Percentiles rank a stretch among this genome's conserved stretches.
Conservation (phyloP, 768 basidiomycete genomes). For the Lentinus brumalis region DNA sequence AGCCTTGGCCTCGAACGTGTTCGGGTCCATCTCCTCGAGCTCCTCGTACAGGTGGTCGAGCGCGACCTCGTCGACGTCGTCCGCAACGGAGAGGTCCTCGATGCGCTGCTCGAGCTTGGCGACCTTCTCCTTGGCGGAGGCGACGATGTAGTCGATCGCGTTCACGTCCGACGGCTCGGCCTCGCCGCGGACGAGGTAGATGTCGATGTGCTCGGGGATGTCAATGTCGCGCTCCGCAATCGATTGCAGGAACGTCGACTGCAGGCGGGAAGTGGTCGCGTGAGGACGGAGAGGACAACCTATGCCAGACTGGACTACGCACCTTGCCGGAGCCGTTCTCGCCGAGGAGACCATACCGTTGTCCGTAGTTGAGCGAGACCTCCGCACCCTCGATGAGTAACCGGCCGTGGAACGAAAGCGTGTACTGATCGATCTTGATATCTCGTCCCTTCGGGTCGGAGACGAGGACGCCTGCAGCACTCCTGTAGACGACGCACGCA, state of each 20-base stretch:
- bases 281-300: not conserved
- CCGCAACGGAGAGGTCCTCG: slow-evolving; percentile 90
- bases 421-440: slow-evolving; percentile 96
- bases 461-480: slow-evolving; percentile 87
- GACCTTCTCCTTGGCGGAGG: slow-evolving; percentile 90
- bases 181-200: slow-evolving; percentile 95
- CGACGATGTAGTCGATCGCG: slow-evolving; percentile 96
- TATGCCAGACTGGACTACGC: slow-evolving; percentile 19
- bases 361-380: slow-evolving; percentile 84
- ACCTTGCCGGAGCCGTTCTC: slow-evolving; percentile 99
- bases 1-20: slow-evolving; percentile 94
- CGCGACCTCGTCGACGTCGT: slow-evolving; percentile 84
- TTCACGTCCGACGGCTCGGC: slow-evolving; percentile 95
- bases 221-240: slow-evolving; percentile 94
- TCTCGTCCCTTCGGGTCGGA: slow-evolving; percentile 93
- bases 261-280: slow-evolving; percentile 1
- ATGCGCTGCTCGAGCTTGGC: slow-evolving; percentile 91
- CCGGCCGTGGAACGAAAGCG: slow-evolving; percentile 96
- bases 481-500: slow-evolving; percentile 46
- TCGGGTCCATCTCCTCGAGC: slow-evolving; percentile 95
- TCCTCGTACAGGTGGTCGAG: slow-evolving; percentile 93
- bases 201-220: slow-evolving; percentile 94
- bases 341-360: slow-evolving; percentile 92
- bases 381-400: slow-evolving; percentile 72
- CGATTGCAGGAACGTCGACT: slow-evolving; percentile 97